Evolutionary conservation across 768 basidiomycete genomes (phyloP), one percentile per base, ranked within the genome.

Genomic region (Terana coerulea): DNA sequence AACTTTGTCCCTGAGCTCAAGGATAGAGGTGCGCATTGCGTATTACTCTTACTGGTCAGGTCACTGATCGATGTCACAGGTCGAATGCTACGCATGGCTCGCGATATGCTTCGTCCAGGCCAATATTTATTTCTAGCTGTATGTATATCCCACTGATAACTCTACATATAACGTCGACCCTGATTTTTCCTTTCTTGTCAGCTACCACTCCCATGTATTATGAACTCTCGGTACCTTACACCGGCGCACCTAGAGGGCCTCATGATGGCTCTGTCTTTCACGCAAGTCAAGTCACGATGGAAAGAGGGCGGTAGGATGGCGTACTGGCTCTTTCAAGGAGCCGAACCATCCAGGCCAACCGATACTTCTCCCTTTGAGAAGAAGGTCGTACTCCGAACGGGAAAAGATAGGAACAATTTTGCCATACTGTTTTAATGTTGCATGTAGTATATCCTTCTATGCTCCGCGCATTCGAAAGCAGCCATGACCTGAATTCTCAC

Each of bases 121-220:
- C 88, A 88, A 1, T 64, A 81, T 55, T 69, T 91, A 3, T 92
- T 90, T 62, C 73, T 92, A 40, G 86, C 77, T 10, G 88, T 88
- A 55, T 57, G 85, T 74, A 12, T 24, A 42, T 10, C 36, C 10
- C 12, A 3, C 30, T 47, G 52, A 36, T 26, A 12, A n/a, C n/a
- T n/a, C 45, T 19, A 39, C 37, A 19, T 42, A 30, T 3, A 41
- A 8, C 30, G 29, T 34, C 28, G 12, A 22, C 21, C 10, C 58
- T 65, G 30, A 64, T 24, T 15, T 24, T 31, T 8, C 24, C n/a
- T 12, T 40, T 51, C 19, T 33, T 8, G 17, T 30, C 53, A 91
- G 89, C 80, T 97, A 10, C 94, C 94, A 2, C 72, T 86, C 15
- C 85, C 94, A 3, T 97, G 94, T 63, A 75, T 95, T 12, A 65